A percentile compares a stretch with the other conserved stretches of the same genome.
These are phyloP conservation scores for Phaeotremella skinneri DNA, from an alignment of 768 basidiomycete genomes.

Conservation along the genomic window DNA sequence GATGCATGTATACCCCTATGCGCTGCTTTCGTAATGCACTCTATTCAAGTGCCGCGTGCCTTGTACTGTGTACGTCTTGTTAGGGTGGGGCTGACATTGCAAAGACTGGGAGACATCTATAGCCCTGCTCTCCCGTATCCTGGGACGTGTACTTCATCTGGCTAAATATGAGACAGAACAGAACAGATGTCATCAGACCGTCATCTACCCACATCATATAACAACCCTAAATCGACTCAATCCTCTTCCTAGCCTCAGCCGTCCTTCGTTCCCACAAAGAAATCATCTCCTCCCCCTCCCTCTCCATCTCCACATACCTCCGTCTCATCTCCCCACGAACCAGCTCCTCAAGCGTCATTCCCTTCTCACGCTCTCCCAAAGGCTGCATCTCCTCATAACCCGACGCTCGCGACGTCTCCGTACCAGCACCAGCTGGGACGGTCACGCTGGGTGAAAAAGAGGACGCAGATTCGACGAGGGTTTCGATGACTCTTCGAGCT, in stretches of 20 bases:
- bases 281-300: constrained; percentile 60
- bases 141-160: too few species aligned
- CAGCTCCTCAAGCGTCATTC: constrained; percentile 82
- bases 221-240: constrained; percentile 51
- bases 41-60: too few species aligned
- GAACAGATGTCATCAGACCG: too few species aligned
- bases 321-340: constrained; percentile 70
- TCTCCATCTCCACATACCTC: constrained; percentile 63
- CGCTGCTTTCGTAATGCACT: too few species aligned
- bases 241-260: constrained; percentile 49
- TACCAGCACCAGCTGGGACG: constrained; percentile 4
- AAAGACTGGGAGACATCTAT: too few species aligned
- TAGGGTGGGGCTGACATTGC: too few species aligned
- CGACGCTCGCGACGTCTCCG: constrained; percentile 16
- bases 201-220: too few species aligned
- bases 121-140: too few species aligned
- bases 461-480: constrained; percentile 23
- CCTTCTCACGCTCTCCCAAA: constrained; percentile 65
- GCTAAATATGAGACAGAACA: too few species aligned
- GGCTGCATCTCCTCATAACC: constrained; percentile 13
- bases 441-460: neutral
- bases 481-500: constrained; percentile 33
- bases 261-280: constrained; percentile 57
- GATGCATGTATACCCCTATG: constrained; percentile 3
- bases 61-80: too few species aligned